Percentiles rank a stretch among this genome's conserved stretches.
Evolutionary conservation across 2,329 filamentous ascomycete genomes (phyloP).

Genomic region (Fusarium dimerum): DNA sequence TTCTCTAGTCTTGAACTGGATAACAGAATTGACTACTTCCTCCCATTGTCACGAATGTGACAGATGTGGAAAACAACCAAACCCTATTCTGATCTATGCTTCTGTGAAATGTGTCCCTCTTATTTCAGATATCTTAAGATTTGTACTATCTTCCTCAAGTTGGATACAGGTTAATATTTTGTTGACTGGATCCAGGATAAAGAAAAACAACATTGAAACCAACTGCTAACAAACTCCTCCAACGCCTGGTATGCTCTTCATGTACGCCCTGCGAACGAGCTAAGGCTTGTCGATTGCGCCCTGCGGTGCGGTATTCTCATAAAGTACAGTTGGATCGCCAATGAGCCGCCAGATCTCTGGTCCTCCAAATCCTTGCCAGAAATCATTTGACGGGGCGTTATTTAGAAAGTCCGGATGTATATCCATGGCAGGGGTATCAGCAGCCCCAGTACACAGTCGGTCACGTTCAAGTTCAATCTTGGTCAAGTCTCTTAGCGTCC

Average conservation of each 20-base stretch:
- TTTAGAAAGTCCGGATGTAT: constrained; percentile 25
- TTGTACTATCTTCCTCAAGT: no score
- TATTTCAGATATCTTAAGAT: background rate
- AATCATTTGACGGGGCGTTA: constrained; percentile 25
- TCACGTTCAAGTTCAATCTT: constrained; percentile 33
- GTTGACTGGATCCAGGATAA: no score
- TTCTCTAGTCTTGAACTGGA: constrained; percentile 10
- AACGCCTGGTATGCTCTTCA: no score
- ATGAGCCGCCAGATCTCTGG: constrained; percentile 31
- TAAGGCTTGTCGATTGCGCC: no score
- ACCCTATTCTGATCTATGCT: background rate
- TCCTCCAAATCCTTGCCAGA: constrained; percentile 28
- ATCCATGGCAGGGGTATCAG: constrained; percentile 16
- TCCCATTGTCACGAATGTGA: constrained; percentile 9
- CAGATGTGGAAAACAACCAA: constrained; percentile 6
- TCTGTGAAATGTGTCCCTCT: background rate
- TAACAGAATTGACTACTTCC: constrained; percentile 22
- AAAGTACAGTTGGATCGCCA: constrained; percentile 28
- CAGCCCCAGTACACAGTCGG: constrained; percentile 23
- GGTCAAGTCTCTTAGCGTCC: constrained; percentile 32
- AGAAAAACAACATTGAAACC: no score
- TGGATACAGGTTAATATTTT: no score
- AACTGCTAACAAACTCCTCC: no score
- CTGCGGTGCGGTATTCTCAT: constrained; percentile 2
- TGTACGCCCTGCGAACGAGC: no score